Percentiles rank a stretch among this genome's conserved stretches.
Evolutionary conservation across 768 basidiomycete genomes (phyloP).

Genomic region (Pulveroboletus sp.): DNA sequence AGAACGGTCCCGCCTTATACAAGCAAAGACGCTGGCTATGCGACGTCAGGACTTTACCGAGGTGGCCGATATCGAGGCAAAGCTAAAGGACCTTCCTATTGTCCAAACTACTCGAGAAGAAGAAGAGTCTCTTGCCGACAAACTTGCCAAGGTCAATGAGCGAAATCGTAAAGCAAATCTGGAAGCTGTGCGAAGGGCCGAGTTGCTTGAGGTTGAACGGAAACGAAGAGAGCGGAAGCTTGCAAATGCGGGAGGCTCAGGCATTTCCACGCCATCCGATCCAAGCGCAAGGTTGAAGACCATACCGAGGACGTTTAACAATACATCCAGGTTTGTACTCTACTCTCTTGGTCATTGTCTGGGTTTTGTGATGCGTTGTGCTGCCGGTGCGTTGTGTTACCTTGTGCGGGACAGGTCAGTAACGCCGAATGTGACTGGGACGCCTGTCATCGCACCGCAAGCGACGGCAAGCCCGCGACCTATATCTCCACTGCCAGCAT

Average conservation of each 20-base stretch:
- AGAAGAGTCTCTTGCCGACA: conserved; percentile 35
- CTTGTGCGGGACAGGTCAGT: conserved; percentile 22
- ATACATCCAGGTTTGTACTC: conserved; percentile 54
- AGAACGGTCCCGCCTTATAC: conserved; percentile 62
- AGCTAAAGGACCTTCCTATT: conserved; percentile 51
- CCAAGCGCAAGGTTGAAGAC: conserved; percentile 68
- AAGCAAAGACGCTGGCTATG: conserved; percentile 68
- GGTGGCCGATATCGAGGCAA: conserved; percentile 53
- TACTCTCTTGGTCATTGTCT: conserved; percentile 5
- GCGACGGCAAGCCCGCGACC: conserved; percentile 28
- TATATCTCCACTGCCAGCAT: conserved; percentile 33
- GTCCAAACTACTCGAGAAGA: conserved; percentile 21
- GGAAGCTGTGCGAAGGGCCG: conserved; percentile 75
- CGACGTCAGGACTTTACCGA: conserved; percentile 68
- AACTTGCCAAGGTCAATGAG: conserved; percentile 80
- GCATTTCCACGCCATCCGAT: conserved; percentile 43
- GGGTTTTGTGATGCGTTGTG: conserved; percentile 19
- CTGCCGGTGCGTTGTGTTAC: conserved; percentile 6
- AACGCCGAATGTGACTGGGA: conserved; percentile 49
- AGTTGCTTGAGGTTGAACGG: conserved; percentile 62
- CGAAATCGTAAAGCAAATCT: conserved; percentile 81
- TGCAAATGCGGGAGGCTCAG: conserved; percentile 36
- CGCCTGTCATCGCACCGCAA: conserved; percentile 35
- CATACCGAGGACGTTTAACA: conserved; percentile 52
- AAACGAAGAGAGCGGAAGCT: conserved; percentile 66